A percentile compares a stretch with the other conserved stretches of the same genome.
These are phyloP conservation scores for Xylaria sp. DNA, from an alignment of 495 filamentous ascomycete species.

Conservation along the genomic window DNA sequence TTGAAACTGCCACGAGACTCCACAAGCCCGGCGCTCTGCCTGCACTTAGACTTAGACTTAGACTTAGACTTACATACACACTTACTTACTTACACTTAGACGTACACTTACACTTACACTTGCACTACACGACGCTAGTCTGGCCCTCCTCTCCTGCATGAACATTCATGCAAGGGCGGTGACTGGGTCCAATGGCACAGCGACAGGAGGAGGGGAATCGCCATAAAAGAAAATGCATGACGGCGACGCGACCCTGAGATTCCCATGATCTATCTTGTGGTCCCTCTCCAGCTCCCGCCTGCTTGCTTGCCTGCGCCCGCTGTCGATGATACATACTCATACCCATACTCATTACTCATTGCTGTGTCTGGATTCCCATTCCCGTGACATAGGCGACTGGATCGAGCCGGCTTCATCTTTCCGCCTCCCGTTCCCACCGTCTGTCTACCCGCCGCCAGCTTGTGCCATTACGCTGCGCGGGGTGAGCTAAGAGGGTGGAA, in stretches of 20 bases:
- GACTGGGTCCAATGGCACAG: slow-evolving; percentile 1
- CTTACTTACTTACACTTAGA: too few species aligned
- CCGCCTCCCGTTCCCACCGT: slow-evolving; percentile 21
- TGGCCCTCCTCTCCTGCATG: slow-evolving; percentile 23
- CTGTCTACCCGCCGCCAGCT: not conserved
- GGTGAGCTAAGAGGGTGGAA: slow-evolving; percentile 6
- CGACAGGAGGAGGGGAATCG: not conserved
- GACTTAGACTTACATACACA: too few species aligned
- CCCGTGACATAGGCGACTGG: too few species aligned
- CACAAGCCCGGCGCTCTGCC: not conserved
- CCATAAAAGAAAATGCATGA: slow-evolving; percentile 13
- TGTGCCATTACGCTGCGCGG: slow-evolving; percentile 10
- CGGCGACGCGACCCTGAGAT: slow-evolving; percentile 8
- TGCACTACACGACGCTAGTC: slow-evolving; percentile 7
- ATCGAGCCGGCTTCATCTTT: slow-evolving; percentile 20
- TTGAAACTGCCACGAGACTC: slow-evolving; percentile 22
- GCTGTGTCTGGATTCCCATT: slow-evolving; percentile 6
- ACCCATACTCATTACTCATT: too few species aligned
- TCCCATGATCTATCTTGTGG: not conserved
- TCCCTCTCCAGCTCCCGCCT: not conserved
- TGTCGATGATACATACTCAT: too few species aligned
- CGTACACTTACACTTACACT: too few species aligned
- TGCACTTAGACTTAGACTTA: too few species aligned
- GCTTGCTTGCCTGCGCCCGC: not conserved
- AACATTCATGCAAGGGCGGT: slow-evolving; percentile 27